phyloP scores from a whole-genome alignment of 352 stramenopile genomes.

The Pelagophyceae sp. region DNA sequence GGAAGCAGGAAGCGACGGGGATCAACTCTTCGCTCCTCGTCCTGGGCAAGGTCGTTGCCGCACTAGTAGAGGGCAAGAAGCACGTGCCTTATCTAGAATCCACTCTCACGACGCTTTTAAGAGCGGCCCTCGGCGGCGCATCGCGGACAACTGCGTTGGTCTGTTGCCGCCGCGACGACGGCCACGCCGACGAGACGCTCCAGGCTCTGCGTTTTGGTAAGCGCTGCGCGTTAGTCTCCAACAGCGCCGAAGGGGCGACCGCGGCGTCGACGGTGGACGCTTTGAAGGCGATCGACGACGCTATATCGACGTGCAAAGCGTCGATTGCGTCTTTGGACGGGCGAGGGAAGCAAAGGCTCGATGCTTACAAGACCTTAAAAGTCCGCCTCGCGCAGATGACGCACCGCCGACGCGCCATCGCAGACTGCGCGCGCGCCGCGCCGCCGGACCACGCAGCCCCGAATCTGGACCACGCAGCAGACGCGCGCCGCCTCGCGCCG shows the following conservation, averaged over 20 bases:
- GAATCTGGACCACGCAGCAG: too few species aligned
- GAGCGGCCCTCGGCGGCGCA: slow-evolving; percentile 17
- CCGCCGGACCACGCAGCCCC: too few species aligned
- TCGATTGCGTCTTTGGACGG: slow-evolving; percentile 5
- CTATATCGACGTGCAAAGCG: slow-evolving; percentile 11
- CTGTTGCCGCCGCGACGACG: slow-evolving; percentile 7
- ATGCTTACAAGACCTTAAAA: slow-evolving; percentile 17
- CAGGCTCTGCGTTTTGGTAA: slow-evolving; percentile 23
- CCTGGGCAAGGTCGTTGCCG: slow-evolving; percentile 22
- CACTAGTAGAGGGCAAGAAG: slow-evolving; percentile 22
- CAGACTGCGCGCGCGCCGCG: not conserved
- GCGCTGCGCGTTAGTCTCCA: slow-evolving; percentile 24
- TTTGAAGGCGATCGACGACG: slow-evolving; percentile 17
- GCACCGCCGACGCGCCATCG: not conserved
- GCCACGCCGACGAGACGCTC: slow-evolving; percentile 27
- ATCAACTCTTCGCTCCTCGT: slow-evolving; percentile 28
- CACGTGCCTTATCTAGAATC: slow-evolving; percentile 28
- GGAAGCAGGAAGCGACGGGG: slow-evolving; percentile 15
- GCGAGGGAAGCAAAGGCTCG: not conserved
- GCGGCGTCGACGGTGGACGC: slow-evolving; percentile 20
- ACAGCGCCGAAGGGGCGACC: not conserved
- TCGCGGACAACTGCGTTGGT: slow-evolving; percentile 21
- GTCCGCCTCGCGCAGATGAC: slow-evolving; percentile 1
- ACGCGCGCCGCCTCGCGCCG: too few species aligned
- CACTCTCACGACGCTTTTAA: slow-evolving; percentile 24